Base-by-base conservation (phyloP, 192 early-diverging fungal species). In the Linnemannia schmuckeri region DNA sequence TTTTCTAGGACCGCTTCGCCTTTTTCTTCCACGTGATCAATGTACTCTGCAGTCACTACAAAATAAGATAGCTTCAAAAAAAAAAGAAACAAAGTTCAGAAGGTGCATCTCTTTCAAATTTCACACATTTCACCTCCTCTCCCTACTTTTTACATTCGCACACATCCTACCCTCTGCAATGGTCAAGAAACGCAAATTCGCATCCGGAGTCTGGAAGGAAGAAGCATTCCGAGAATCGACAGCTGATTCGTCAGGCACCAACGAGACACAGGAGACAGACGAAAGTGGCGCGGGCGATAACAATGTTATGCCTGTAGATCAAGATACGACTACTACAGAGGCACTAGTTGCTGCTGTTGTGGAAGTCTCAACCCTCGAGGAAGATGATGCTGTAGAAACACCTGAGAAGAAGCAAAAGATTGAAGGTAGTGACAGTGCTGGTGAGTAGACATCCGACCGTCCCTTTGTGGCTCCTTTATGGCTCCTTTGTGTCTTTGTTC, bases 321-420 rank as follows among this genome's bases (percentile, higher is more conserved):
- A 72, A 24, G 71, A 72, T 42, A 72, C 70, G 66, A 69, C 66
- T 69, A 37, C 3, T 37, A 37, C 44, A 46, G 44, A 46, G 13
- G 15, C 44, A 46, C 15, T 9, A 5, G 69, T 3, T 46, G 33
- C 17, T 13, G 15, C 27, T 33, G 27, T 2, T 3, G 38, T 52
- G 42, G 30, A 38, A 63, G 27, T 68, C 27, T 22, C 7, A 46
- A 33, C 30, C n/a, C 57, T 15, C 8, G 79, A 74, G 61, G 41
- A 46, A 4, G 40, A 10, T 12, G 27, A 27, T 2, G 44, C n/a
- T 22, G 4, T 24, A 27, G 41, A 73, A 12, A 73, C 40, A 13
- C 40, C 42, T 3, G 42, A 47, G 6, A 76, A 82, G 52, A 72
- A 46, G 30, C 73, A 37, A 1, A 76, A 75, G 61, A 20, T 72